A percentile compares a stretch with the other conserved stretches of the same genome.
These are phyloP conservation scores for Venturia nashicola DNA, from an alignment of 2,329 filamentous ascomycete species.

Conservation along the genomic window DNA sequence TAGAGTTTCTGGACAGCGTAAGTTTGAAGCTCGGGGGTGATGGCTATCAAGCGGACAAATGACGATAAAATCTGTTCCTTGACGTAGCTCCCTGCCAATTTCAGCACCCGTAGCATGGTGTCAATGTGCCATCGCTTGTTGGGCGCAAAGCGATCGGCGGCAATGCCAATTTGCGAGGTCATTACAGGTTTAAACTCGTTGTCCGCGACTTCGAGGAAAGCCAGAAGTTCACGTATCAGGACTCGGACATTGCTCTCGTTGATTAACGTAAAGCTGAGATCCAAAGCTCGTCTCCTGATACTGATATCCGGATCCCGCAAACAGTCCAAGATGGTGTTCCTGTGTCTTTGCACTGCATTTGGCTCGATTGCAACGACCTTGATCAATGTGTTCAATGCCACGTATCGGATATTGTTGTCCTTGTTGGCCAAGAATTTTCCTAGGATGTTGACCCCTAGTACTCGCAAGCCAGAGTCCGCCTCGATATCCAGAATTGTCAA, in stretches of 20 bases:
- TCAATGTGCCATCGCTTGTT: constrained; percentile 99
- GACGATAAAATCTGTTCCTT: constrained; percentile 97
- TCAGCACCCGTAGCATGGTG: constrained; percentile 89
- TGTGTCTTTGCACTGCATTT: constrained; percentile 90
- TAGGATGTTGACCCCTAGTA: constrained; percentile 93
- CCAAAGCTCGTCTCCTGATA: constrained; percentile 86
- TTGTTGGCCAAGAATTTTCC: constrained; percentile 98
- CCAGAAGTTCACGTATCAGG: constrained; percentile 80
- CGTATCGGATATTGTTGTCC: constrained; percentile 98
- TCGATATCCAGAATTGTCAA: constrained; percentile 96
- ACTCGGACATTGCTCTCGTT: constrained; percentile 94
- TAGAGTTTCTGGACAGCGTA: constrained; percentile 96
- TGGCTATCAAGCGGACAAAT: constrained; percentile 89
- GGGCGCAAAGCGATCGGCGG: constrained; percentile 87
- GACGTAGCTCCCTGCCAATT: constrained; percentile 88
- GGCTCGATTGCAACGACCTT: constrained; percentile 97
- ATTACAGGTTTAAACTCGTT: constrained; percentile 98
- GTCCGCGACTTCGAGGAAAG: constrained; percentile 92
- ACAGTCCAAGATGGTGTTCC: constrained; percentile 96
- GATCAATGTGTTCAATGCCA: constrained; percentile 91
- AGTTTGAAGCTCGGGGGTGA: constrained; percentile 85
- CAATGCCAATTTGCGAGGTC: constrained; percentile 96
- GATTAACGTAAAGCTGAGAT: constrained; percentile 95
- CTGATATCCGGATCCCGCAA: constrained; percentile 95
- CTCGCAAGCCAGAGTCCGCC: constrained; percentile 85